Conservation (phyloP, 495 filamentous ascomycete species). For the Delitschia confertaspora region DNA sequence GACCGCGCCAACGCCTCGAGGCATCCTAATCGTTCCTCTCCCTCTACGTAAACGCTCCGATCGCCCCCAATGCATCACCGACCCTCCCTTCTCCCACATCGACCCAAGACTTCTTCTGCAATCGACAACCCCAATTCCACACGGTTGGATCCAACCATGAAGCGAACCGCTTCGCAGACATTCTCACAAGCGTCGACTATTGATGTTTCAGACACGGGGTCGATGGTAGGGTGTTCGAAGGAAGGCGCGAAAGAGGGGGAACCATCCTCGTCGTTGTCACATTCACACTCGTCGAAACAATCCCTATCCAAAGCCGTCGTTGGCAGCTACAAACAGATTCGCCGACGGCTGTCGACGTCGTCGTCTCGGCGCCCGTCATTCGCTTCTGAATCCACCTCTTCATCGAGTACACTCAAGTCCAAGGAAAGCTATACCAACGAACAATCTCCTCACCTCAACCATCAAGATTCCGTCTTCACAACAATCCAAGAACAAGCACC, state of each 20-base stretch:
- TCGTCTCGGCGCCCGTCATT: conserved; percentile 11
- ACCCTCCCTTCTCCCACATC: conserved; percentile 17
- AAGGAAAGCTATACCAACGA: too few species aligned
- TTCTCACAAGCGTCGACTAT: conserved; percentile 5
- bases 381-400: too few species aligned
- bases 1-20: background rate
- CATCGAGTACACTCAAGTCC: too few species aligned
- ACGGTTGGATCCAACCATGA: conserved; percentile 14
- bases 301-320: conserved; percentile 4
- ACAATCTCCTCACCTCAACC: too few species aligned
- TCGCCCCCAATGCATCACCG: conserved; percentile 17
- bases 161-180: conserved; percentile 25
- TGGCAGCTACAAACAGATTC: conserved; percentile 15
- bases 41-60: background rate
- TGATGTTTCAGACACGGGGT: too few species aligned
- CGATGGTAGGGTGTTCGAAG: conserved; percentile 13
- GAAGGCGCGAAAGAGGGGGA: background rate
- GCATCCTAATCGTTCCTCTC: background rate
- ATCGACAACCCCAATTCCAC: conserved; percentile 6
- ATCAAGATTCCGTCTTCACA: background rate
- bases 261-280: conserved; percentile 1
- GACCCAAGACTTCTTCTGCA: conserved; percentile 26
- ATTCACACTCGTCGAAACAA: too few species aligned
- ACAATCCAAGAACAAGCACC: conserved; percentile 1
- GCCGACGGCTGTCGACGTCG: conserved; percentile 21